Conservation (phyloP, 306 rosid species). For the Malus orientalis region DNA sequence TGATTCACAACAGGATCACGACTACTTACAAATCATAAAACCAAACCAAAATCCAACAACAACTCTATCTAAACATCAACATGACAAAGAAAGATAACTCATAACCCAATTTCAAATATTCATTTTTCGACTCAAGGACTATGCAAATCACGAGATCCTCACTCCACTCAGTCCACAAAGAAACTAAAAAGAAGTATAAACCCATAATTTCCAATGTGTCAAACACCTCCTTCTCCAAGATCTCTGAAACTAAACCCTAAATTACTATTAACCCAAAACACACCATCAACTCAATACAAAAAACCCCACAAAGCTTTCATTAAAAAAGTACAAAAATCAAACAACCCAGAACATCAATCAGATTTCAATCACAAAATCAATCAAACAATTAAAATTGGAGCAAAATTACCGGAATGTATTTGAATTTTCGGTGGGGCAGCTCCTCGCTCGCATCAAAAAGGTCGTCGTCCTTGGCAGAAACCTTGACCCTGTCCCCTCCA, state of each 20-base stretch:
- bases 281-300: background rate
- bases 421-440: slow-evolving; percentile 10
- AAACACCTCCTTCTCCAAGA: background rate
- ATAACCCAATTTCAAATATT: background rate
- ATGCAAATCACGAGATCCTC: background rate
- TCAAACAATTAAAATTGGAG: background rate
- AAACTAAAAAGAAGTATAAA: too few relatives aligned
- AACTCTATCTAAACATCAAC: background rate
- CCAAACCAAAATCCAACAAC: background rate
- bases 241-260: slow-evolving; percentile 1
- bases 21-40: background rate
- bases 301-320: background rate
- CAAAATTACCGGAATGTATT: slow-evolving; percentile 74
- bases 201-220: too few relatives aligned
- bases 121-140: background rate
- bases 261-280: background rate
- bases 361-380: background rate
- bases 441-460: too few relatives aligned
- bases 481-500: too few relatives aligned
- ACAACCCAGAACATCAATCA: background rate
- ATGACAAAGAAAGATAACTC: background rate
- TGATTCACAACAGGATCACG: background rate
- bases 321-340: background rate
- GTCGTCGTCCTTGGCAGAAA: too few relatives aligned
- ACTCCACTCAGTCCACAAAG: too few relatives aligned